Base-by-base conservation (phyloP, 2,329 filamentous ascomycete species). In the Microascus cirrosus region DNA sequence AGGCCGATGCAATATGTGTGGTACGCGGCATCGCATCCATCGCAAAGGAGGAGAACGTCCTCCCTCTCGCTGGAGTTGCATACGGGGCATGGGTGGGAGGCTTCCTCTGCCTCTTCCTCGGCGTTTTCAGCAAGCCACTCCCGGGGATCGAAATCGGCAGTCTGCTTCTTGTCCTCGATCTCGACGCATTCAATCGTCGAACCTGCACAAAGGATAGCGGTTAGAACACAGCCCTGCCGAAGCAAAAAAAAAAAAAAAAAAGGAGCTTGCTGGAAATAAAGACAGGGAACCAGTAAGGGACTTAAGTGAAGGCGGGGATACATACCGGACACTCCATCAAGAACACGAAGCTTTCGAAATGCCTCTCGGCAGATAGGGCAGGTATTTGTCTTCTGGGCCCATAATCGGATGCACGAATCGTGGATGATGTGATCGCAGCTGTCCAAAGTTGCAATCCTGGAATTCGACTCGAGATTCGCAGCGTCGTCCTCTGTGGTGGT, bases 381-480 rank as follows among this genome's bases (percentile, higher is more conserved):
- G 69, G 92, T 96, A 73, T 97, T 99, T 62, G 94, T 93, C 71
- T 95, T 88, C 73, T 95, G 90, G 53, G 93, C 90, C 94, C 94
- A 99, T 64, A 91, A 90, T 65, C 88, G 87, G 64, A 99, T 80
- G 72, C 94, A 99, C 56, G 87, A 85, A 74, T 99, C 87, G 74
- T 99, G 94, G 65, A 99, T 79, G 65, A 92, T 82, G 77, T 99
- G 95, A 59, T 90, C 89, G 73, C 94, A 99, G 53, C 90, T 86
- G 60, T 84, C 77, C 55, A 86, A 81, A 58, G 80, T 73, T 48
- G 84, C 83, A 61, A 58, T 50, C 45, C 57, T 55, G 53, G 32
- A 39, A 39, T 51, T 55, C 1, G 52, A 10, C 28, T 58, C 45
- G 53, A 48, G 34, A 52, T 45, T 54, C 25, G 15, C 51, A 35